Evolutionary conservation across 2,329 filamentous ascomycete species (phyloP).

Genomic region (Cercospora sp.): DNA sequence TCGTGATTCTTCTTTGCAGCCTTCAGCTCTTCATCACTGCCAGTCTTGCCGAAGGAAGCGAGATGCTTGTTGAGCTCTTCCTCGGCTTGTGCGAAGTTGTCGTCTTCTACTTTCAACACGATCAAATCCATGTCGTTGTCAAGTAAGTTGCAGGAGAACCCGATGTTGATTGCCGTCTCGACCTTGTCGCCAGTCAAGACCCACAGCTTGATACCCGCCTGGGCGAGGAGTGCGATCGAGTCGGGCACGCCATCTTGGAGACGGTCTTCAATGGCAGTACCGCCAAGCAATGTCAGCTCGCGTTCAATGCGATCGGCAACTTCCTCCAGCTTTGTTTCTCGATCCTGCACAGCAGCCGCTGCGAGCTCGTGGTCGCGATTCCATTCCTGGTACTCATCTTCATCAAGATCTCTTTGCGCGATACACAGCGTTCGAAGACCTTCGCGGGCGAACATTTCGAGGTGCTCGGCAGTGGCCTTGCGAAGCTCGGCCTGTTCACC

Average conservation of each 20-base stretch:
- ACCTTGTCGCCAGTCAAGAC: constrained; percentile 98
- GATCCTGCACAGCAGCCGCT: constrained; percentile 76
- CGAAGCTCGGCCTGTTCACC: constrained; percentile 86
- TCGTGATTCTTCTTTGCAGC: constrained; percentile 80
- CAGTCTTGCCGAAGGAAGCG: constrained; percentile 72
- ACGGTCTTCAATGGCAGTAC: constrained; percentile 95
- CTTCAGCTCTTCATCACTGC: constrained; percentile 80
- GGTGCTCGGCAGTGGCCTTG: constrained; percentile 81
- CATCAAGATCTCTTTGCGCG: constrained; percentile 75
- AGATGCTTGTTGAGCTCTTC: constrained; percentile 74
- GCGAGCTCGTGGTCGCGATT: constrained; percentile 84
- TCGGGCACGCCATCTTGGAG: constrained; percentile 96
- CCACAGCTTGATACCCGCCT: constrained; percentile 98
- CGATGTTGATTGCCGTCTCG: constrained; percentile 99
- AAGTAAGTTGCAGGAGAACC: constrained; percentile 95
- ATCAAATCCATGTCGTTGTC: constrained; percentile 98
- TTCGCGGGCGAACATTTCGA: constrained; percentile 96
- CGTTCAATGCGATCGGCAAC: constrained; percentile 90
- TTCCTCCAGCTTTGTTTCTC: constrained; percentile 89
- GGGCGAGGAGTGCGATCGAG: constrained; percentile 84
- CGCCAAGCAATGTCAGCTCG: constrained; percentile 82
- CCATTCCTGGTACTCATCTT: constrained; percentile 83
- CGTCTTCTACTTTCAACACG: constrained; percentile 80
- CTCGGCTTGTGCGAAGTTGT: constrained; percentile 64
- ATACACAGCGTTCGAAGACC: constrained; percentile 93